Evolutionary conservation across 2,329 filamentous ascomycete species (phyloP).

Genomic region (Xylariomycetidae sp.): DNA sequence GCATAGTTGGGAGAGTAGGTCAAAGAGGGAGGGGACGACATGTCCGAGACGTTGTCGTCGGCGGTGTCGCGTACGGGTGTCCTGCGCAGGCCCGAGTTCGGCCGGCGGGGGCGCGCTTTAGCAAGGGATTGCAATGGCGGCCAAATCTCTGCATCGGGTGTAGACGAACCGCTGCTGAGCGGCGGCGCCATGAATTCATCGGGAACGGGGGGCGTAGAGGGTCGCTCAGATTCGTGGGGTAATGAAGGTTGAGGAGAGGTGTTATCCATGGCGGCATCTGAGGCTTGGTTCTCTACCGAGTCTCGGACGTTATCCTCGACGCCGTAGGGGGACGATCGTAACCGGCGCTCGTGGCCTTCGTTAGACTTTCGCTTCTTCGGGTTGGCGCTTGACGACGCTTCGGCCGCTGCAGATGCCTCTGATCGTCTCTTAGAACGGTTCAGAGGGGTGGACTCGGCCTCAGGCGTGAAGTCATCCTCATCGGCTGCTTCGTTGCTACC

Average conservation of each 20-base stretch:
- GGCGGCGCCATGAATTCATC: slow-evolving; percentile 50
- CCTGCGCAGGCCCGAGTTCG: slow-evolving; percentile 20
- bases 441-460: slow-evolving; percentile 63
- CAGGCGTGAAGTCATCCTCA: slow-evolving; percentile 51
- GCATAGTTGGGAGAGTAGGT: slow-evolving; percentile 59
- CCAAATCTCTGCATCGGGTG: slow-evolving; percentile 39
- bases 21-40: slow-evolving; percentile 59
- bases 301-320: slow-evolving; percentile 12
- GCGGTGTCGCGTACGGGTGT: slow-evolving; percentile 26
- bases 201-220: slow-evolving; percentile 37
- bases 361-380: slow-evolving; percentile 53
- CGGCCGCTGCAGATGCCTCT: slow-evolving; percentile 13
- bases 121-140: slow-evolving; percentile 47
- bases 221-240: slow-evolving; percentile 12
- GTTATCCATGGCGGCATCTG: no score
- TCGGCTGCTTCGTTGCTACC: slow-evolving; percentile 33
- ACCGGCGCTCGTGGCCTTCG: slow-evolving; percentile 33
- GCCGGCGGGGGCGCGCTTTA: slow-evolving; percentile 32
- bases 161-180: slow-evolving; percentile 44
- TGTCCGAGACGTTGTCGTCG: slow-evolving; percentile 41
- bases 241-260: slow-evolving; percentile 19
- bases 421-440: slow-evolving; percentile 40
- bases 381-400: slow-evolving; percentile 28
- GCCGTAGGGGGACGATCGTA: slow-evolving; percentile 30
- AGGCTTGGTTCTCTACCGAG: slow-evolving; percentile 18